Base-by-base conservation (phyloP, 148 eudicot species). In the Simmondsia chinensis region DNA sequence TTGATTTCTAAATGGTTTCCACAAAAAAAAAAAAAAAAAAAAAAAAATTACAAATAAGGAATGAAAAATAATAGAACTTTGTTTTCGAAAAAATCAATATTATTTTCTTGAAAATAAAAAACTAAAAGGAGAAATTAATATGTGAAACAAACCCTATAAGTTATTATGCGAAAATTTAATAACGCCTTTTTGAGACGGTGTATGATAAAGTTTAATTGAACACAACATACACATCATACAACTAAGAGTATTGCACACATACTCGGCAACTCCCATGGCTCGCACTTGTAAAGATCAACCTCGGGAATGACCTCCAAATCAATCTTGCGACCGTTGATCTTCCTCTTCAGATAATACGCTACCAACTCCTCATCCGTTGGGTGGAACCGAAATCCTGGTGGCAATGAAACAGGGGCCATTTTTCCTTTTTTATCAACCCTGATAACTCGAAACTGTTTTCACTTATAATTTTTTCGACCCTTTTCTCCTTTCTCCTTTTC, bases 241-340 rank as follows among this genome's bases (percentile, higher is more conserved):
- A 11, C 26, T 21, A 4, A 1, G 7, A 30, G 17, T 0, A 1
- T 10, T 30, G 6, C 3, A 14, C 36, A 46, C 40, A 48, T 65
- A 83, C 94, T 79, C 65, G 94, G 94, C 46, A 83, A 61, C 40
- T 83, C 94, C 94, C 94, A 83, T 17, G 94, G 94, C 59, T 83
- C 94, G 36, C 94, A 83, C 65, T 83, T 83, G 67, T 83, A 83
- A 28, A 83, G 94, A 71, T 83, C 87, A 63, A 83, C 81, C 60
- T 83, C 87, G n/a, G 87, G 83, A 26, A 83, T 83, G 68, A 83
- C 34, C 53, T 83, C 94, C 9, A 83, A 79, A 20, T 83, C 94
- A 25, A 83, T 83, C 30, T 57, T 61, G 4, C 68, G 69, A 6
- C 79, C 79, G 20, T 83, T 83, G 60, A 83, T 79, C 65, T 83